These are phyloP conservation scores for Diaporthe velutina DNA, from an alignment of 2,329 filamentous ascomycete species.

Conservation along the genomic window DNA sequence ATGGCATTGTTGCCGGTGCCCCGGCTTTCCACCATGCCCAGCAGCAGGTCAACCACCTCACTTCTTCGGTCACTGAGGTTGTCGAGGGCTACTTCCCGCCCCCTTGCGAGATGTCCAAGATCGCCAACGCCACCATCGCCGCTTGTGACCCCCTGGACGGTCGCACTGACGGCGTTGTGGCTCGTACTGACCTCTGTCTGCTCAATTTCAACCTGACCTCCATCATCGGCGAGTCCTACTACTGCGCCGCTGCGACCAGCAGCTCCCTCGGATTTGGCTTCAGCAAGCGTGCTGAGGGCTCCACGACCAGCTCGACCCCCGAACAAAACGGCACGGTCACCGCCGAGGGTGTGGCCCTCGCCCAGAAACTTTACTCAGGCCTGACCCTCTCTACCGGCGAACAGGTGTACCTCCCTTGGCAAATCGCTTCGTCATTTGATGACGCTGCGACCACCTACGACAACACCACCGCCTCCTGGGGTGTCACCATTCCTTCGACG, in stretches of 20 bases:
- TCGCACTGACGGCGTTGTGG: slow-evolving; percentile 64
- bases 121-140: slow-evolving; percentile 66
- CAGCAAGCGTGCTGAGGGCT: slow-evolving; percentile 44
- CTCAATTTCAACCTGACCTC: slow-evolving; percentile 50
- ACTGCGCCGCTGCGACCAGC: slow-evolving; percentile 47
- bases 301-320: slow-evolving; percentile 42
- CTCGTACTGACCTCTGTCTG: slow-evolving; percentile 52
- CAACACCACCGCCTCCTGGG: slow-evolving; percentile 49
- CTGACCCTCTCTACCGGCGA: slow-evolving; percentile 50
- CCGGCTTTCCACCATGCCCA: slow-evolving; percentile 59
- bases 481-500: slow-evolving; percentile 42
- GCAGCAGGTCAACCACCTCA: slow-evolving; percentile 47
- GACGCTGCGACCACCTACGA: slow-evolving; percentile 51
- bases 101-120: slow-evolving; percentile 61
- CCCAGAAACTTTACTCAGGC: slow-evolving; percentile 51
- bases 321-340: slow-evolving; percentile 53
- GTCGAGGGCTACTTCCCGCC: slow-evolving; percentile 57
- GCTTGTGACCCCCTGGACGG: slow-evolving; percentile 69
- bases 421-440: slow-evolving; percentile 49
- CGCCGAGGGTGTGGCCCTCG: slow-evolving; percentile 50
- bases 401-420: slow-evolving; percentile 53
- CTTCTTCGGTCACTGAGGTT: slow-evolving; percentile 52
- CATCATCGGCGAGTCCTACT: slow-evolving; percentile 50
- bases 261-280: slow-evolving; percentile 45
- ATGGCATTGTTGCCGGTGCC: slow-evolving; percentile 60